phyloP scores from a whole-genome alignment of 1,284 basidiomycete genomes.

The Sporisorium graminicola region DNA sequence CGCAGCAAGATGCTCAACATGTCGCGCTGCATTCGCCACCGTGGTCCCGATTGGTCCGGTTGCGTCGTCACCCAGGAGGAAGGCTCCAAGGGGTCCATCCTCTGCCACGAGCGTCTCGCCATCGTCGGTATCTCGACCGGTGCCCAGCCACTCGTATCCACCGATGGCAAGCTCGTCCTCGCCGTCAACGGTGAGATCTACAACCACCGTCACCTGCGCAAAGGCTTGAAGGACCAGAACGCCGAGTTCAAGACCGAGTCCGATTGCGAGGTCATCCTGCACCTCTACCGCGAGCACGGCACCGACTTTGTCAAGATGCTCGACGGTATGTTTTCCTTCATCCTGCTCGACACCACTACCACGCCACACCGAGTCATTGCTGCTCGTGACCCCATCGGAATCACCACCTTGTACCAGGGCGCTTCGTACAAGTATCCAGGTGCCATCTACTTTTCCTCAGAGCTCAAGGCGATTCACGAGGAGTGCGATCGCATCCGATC shows the following conservation, averaged over 20 bases:
- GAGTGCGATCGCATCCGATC: slow-evolving; percentile 95
- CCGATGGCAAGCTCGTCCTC: slow-evolving; percentile 86
- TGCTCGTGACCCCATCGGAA: slow-evolving; percentile 96
- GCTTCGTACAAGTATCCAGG: slow-evolving; percentile 87
- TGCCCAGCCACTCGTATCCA: slow-evolving; percentile 91
- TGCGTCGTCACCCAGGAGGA: slow-evolving; percentile 64
- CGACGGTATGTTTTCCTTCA: slow-evolving; percentile 99
- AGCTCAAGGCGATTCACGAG: slow-evolving; percentile 91
- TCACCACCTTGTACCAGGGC: slow-evolving; percentile 98
- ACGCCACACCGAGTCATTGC: slow-evolving; percentile 91
- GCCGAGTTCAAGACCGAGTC: slow-evolving; percentile 96
- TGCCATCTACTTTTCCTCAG: slow-evolving; percentile 91
- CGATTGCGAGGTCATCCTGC: slow-evolving; percentile 96
- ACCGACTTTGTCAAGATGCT: slow-evolving; percentile 73
- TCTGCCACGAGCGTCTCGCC: slow-evolving; percentile 77
- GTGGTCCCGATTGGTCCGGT: slow-evolving; percentile 69
- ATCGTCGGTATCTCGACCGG: slow-evolving; percentile 99
- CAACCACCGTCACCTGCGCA: slow-evolving; percentile 89
- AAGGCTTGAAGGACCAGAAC: slow-evolving; percentile 74
- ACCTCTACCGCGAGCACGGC: slow-evolving; percentile 70
- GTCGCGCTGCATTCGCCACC: slow-evolving; percentile 68
- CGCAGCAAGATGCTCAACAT: slow-evolving; percentile 67
- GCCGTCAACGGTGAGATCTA: slow-evolving; percentile 99
- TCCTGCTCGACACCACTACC: slow-evolving; percentile 91
- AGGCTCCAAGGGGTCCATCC: slow-evolving; percentile 62